Evolutionary conservation across 371 early-diverging fungal species (phyloP), one percentile per base, ranked within the genome.

Genomic region (Nosema muscidifuracis): DNA sequence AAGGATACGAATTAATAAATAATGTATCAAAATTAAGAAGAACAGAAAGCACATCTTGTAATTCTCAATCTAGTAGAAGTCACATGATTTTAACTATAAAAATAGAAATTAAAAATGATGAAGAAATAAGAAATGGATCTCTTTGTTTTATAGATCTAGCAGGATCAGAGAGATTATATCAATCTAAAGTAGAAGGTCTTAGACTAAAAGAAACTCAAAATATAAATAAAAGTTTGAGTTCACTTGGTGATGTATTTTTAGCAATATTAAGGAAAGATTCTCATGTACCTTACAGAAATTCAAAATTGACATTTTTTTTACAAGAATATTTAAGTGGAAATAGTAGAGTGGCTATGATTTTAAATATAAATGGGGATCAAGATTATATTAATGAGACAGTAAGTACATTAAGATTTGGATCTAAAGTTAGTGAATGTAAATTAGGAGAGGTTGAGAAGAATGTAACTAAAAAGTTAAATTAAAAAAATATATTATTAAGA

Each of bases 111-210:
- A 74, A 71, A 31, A 92, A 94, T 79, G 31, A 82, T 0, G 85
- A 85, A 16, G 91, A 92, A 79, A 77, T 78, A 2, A 84, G 85
- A 16, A 80, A 84, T 18, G 93, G 95, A 2, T 83, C 87, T 13
- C 85, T 96, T 31, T 91, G 88, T 74, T 85, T 99, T 66, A 94
- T 96, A 60, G 99, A 99, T 89, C 84, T 99, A 78, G 99, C 99
- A 38, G 98, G 99, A 80, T 96, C 96, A 28, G 97, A 99, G 86
- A 93, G 95, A 38, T 82, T 96, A 16, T 86, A 88, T 0, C 79
- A 85, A 65, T 92, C 92, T 0, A 91, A 91, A 10, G 90, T 94
- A 0, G 89, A 88, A 20, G 94, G 95, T 16, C 89, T 91, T 55
- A 83, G 94, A 43, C 83, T 95, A 43, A 89, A 89, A 77, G 96